phyloP scores from a whole-genome alignment of 2,329 filamentous ascomycete species.

The Botryosphaeria dothidea region DNA sequence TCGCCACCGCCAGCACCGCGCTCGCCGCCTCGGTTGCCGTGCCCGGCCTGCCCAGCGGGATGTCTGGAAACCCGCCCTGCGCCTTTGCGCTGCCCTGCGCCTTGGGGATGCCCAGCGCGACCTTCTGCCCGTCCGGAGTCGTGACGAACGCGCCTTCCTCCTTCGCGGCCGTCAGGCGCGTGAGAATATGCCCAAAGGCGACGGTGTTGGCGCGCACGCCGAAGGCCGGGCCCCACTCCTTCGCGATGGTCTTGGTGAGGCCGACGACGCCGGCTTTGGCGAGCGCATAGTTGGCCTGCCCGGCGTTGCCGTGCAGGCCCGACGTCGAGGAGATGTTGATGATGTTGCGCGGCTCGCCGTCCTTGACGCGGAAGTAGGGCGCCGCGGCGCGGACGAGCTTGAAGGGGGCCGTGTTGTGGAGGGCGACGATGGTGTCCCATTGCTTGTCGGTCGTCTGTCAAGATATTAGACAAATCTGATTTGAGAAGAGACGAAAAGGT shows the following conservation, averaged over 20 bases:
- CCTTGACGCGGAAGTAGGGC: constrained; percentile 84
- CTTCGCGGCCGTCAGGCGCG: constrained; percentile 79
- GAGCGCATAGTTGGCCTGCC: constrained; percentile 85
- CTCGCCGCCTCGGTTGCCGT: constrained; percentile 79
- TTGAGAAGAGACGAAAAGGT: background rate
- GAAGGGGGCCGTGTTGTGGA: constrained; percentile 86
- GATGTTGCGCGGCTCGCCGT: constrained; percentile 75
- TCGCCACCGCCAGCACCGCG: constrained; percentile 74
- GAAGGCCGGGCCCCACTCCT: constrained; percentile 84
- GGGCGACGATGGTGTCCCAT: constrained; percentile 82
- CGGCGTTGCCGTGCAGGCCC: constrained; percentile 82
- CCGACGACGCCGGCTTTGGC: constrained; percentile 84
- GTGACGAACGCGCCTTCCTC: constrained; percentile 79
- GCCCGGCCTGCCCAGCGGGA: constrained; percentile 75
- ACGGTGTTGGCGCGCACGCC: constrained; percentile 82
- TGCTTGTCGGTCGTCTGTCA: constrained; percentile 77
- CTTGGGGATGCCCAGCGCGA: constrained; percentile 43
- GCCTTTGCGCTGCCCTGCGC: constrained; percentile 39
- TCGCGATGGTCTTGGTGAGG: constrained; percentile 85
- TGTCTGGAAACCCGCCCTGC: constrained; percentile 59
- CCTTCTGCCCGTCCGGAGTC: constrained; percentile 66
- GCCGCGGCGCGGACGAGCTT: constrained; percentile 75
- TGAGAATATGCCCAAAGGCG: constrained; percentile 80
- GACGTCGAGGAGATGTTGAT: constrained; percentile 84
- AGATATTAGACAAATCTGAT: background rate